Percentiles rank a stretch among this genome's conserved stretches.
Evolutionary conservation across 306 rosid genomes (phyloP).

Genomic region (Cajanus cajan): DNA sequence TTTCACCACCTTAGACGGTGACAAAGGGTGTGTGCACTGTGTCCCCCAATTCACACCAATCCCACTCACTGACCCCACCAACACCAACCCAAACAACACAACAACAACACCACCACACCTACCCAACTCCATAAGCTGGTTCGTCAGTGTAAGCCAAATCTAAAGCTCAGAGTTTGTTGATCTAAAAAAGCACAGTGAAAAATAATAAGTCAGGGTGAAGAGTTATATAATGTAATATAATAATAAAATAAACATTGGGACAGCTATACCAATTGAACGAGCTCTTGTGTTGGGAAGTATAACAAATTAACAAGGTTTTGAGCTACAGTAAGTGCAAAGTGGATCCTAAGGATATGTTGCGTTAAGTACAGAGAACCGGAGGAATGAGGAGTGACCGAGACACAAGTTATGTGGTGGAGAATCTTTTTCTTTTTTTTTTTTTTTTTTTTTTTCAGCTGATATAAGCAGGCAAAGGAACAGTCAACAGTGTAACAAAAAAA

Average conservation of each 20-base stretch:
- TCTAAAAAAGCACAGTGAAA: not conserved
- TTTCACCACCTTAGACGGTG: conserved; percentile 69
- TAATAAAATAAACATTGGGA: not conserved
- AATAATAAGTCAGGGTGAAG: not conserved
- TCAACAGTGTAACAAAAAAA: not conserved
- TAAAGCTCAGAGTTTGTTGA: not conserved
- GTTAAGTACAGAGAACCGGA: not conserved
- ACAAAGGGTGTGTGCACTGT: conserved; percentile 73
- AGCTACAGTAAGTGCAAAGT: not conserved
- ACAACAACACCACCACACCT: conserved; percentile 22
- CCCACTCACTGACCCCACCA: conserved; percentile 55
- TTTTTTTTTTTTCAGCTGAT: not conserved
- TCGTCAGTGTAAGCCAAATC: not conserved
- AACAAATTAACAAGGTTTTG: not conserved
- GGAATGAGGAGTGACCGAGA: not conserved
- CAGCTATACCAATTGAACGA: not conserved
- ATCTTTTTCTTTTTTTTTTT: conserved; percentile 26
- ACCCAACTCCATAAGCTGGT: conserved; percentile 32
- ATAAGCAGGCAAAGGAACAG: conserved; percentile 3
- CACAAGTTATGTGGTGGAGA: conserved; percentile 13
- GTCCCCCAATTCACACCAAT: conserved; percentile 98
- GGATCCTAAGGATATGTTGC: conserved; percentile 1
- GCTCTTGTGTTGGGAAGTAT: not conserved
- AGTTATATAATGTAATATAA: not conserved
- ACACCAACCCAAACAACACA: conserved; percentile 29